Base-by-base conservation (phyloP, 1,284 basidiomycete species). In the Microbotryum saponariae region DNA sequence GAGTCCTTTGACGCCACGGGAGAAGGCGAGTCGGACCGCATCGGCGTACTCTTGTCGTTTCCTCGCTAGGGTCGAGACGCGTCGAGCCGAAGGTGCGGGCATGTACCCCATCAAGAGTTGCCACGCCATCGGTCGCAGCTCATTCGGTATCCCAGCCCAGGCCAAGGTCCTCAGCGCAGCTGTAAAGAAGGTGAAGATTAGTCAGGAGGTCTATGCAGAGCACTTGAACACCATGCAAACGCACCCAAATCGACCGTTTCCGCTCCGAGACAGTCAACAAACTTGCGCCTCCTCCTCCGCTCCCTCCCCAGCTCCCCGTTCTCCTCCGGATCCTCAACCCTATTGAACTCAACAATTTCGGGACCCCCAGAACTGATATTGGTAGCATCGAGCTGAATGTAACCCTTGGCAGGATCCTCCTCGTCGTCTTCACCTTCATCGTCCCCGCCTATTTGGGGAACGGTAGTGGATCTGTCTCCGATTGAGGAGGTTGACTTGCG, bases 31-130 rank as follows among this genome's bases (percentile, higher is more conserved):
- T 69, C 91, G 84, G 5, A 96, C 93, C 59, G 96, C 82, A 25
- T 88, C 87, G 14, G 83, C 82, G 73, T 98, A 98, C 76, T 98
- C 94, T 67, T 86, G 84, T 54, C 94, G 84, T 78, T 98, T 99
- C 49, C 93, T 82, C 42, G 85, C 81, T 18, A 98, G 80, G 0
- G 89, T 89, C 0, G 84, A 78, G 20, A 84, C 74, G 12, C 94
- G 87, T 2, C 89, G 79, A n/a, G 87, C 83, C 4, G 83, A 82
- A 1, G 90, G 86, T 10, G 94, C 79, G 0, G 96, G 94, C 23
- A 97, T 82, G 76, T 98, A 97, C 45, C 91, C 91, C 50, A 98
- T 82, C 42, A 99, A 81, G 60, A 97, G 80, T 73, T 91, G 91
- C 96, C 96, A 99, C 16, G 88, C 89, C 71, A 96, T 82, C 0